Conservation (phyloP, 768 basidiomycete species). For the Pleurotus tuoliensis region DNA sequence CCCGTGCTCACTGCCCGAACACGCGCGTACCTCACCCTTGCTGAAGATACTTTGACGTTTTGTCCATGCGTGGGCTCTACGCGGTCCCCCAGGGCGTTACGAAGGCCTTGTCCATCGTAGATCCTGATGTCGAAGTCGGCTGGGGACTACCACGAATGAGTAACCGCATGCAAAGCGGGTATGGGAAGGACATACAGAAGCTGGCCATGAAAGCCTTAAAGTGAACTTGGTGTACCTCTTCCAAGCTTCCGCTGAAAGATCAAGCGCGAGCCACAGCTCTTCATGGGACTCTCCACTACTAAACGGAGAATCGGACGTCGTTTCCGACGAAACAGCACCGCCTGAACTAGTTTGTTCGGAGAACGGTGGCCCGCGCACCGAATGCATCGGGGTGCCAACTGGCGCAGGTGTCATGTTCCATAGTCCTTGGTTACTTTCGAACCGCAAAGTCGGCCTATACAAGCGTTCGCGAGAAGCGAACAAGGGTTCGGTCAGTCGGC, state of each 20-base stretch:
- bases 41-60: neutral
- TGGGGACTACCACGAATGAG: constrained; percentile 30
- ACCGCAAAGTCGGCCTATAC: constrained; percentile 36
- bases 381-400: constrained; percentile 29
- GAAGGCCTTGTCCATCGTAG: constrained; percentile 28
- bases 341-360: neutral
- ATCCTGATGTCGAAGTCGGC: constrained; percentile 38
- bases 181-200: constrained; percentile 37
- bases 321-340: constrained; percentile 5
- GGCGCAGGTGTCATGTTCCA: constrained; percentile 40
- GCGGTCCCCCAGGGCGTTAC: constrained; percentile 3
- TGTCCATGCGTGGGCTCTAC: neutral
- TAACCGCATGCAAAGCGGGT: constrained; percentile 1
- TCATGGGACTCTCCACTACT: constrained; percentile 27
- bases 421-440: constrained; percentile 26
- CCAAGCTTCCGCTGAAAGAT: constrained; percentile 41
- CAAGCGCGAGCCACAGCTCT: constrained; percentile 45
- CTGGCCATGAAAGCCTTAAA: constrained; percentile 52
- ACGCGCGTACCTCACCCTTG: constrained; percentile 48
- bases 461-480: neutral
- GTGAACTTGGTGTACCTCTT: constrained; percentile 40
- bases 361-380: constrained; percentile 29
- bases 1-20: constrained; percentile 52
- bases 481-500: neutral
- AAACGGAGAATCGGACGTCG: neutral